Evolutionary conservation across 371 early-diverging fungal genomes (phyloP), one percentile per base, ranked within the genome.

Genomic region (Circinella minor): DNA sequence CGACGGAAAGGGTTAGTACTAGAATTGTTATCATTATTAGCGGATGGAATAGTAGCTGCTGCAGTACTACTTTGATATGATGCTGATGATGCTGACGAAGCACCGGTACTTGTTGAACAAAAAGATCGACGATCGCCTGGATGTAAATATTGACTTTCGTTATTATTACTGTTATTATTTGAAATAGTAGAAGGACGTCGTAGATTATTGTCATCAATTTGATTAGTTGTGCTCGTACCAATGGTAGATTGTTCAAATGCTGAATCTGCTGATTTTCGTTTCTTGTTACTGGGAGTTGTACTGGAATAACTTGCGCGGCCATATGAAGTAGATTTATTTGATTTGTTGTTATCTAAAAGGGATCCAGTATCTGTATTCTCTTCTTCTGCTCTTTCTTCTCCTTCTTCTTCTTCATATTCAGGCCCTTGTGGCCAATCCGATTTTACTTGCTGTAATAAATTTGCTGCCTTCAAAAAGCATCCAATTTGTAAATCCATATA

Each of bases 401-500:
- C 11, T 61, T 63, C 54, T 1, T 65, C 65, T 8, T 65, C 65
- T n/a, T 65, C 65, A 18, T 65, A 46, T 20, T 55, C 59, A 18
- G 57, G 36, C 17, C 70, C 70, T 62, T 65, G 62, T 4, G 63
- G 63, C 70, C 70, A 70, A 14, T 37, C 47, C 8, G 18, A 13
- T 17, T 67, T 64, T 2, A 71, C 66, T 34, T 64, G 60, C 11
- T 71, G 38, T 27, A 91, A 57, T 11, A 83, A 57, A 38, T 88
- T 86, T 51, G 78, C 63, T 3, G 84, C 73, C 60, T 75, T 67
- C 55, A 73, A 66, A 64, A 86, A 85, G 74, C 83, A 91, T 51
- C 77, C 74, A 47, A 81, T 72, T 68, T 90, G 87, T 0, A 83
- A 83, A 71, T 91, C 88, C 36, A 91, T 68, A 55, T 90, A 75